Evolutionary conservation across 768 basidiomycete species (phyloP).

Genomic region (Trametes punicea): DNA sequence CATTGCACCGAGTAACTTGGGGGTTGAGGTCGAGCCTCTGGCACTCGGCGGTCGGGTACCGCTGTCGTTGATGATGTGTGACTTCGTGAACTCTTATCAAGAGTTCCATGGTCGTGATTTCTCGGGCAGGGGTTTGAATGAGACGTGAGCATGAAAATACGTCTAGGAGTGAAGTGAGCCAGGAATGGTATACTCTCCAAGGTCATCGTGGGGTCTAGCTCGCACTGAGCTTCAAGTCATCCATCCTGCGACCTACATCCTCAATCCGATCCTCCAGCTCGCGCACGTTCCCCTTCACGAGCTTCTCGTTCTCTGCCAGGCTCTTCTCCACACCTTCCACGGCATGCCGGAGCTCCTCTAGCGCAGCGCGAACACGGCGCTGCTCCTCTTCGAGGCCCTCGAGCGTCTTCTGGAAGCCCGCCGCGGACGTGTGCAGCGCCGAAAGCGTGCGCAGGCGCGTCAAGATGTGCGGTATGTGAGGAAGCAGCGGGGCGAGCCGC

Average conservation of each 20-base stretch:
- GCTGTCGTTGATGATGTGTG: no score
- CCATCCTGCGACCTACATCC: conserved; percentile 43
- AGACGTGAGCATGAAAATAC: no score
- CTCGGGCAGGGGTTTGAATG: no score
- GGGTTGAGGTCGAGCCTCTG: no score
- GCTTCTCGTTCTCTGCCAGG: conserved; percentile 64
- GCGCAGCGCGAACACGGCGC: conserved; percentile 53
- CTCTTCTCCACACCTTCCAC: conserved; percentile 73
- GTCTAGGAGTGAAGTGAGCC: no score
- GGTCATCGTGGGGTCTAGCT: neutral
- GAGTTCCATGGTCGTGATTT: no score
- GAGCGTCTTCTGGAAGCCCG: conserved; percentile 70
- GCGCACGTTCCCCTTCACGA: conserved; percentile 70
- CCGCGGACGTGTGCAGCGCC: conserved; percentile 75
- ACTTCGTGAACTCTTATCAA: no score
- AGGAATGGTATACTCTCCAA: neutral
- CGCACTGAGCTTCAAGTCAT: conserved; percentile 27
- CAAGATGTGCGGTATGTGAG: conserved; percentile 87
- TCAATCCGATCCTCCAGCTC: conserved; percentile 63
- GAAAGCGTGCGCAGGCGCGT: conserved; percentile 84
- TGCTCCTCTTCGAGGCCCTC: conserved; percentile 71
- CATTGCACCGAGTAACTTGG: no score
- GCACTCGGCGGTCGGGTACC: no score
- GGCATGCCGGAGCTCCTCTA: conserved; percentile 67
- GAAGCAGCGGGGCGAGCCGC: conserved; percentile 67